Base-by-base conservation (phyloP, 2,329 filamentous ascomycete genomes). In the Massarina eburnea region DNA sequence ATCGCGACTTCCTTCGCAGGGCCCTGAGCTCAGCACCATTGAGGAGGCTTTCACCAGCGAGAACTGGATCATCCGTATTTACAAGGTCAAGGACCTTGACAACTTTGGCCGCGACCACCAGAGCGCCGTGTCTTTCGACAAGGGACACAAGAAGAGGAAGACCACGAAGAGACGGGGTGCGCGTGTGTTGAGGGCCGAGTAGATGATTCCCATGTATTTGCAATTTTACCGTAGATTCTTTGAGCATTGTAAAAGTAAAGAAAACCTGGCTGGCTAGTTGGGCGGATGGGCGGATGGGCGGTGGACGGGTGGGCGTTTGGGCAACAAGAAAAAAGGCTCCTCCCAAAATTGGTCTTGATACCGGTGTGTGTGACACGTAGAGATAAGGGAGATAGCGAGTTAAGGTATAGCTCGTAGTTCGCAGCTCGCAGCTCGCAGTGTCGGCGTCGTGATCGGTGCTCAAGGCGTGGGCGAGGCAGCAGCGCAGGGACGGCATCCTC, bases 31-130 rank as follows among this genome's bases (percentile, higher is more conserved):
- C 48, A 90, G 87, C 73, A 94, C 87, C 4, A 74, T 99, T 37
- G 94, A 99, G 70, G 94, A 99, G 76, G 94, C 94, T 8, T 99
- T 95, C 72, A 99, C 95, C 44, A 96, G 90, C 66, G 94, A 99
- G 79, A 99, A 99, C 81, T 99, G 94, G 94, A 99, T 99, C 72
- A 97, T 99, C 69, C 83, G 94, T 55, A 96, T 99, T 67, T 99
- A 96, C 81, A 99, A 99, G 81, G 94, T 99, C 76, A 99, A 99
- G 79, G 91, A 96, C 63, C 84, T 96, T 48, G 94, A 99, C 76
- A 97, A 97, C 71, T 79, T 99, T 56, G 92, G 91, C 44, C 84
- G 94, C 69, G 90, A 96, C 62, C 92, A 96, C 68, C 82, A 82
- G 54, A 80, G 75, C 57, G 83, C 81, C 1, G 73, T 76, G 22